Base-by-base conservation (phyloP, 306 rosid species). In the Lathyrus aphaca region DNA sequence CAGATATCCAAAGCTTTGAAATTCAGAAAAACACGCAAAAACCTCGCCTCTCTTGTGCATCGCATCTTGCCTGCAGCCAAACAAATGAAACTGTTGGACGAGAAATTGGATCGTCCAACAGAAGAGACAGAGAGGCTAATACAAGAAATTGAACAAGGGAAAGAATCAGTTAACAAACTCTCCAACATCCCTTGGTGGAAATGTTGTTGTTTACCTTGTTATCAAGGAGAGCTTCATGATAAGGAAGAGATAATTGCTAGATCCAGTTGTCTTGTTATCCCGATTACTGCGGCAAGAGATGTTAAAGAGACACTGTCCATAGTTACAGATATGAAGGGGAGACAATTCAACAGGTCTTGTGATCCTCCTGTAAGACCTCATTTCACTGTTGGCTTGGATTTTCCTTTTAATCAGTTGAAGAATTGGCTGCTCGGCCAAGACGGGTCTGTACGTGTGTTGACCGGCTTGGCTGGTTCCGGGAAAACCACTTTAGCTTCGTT, bases 391-490 rank as follows among this genome's bases (percentile, higher is more conserved):
- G 89, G 92, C 5, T 67, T 87, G 69, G 80, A 82, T 23, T 3
- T 0, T 57, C 75, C 64, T 35, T 65, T 82, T 38, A 39, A 32
- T 0, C 61, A 50, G n/a, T 59, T 87, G 84, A 81, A 73, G 74
- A 18, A 2, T 16, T 49, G 61, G 75, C 59, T 84, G 45, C 76
- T 79, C 10, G 23, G 42, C 50, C 32, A 45, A 4, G 76, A 60
- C 9, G 9, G 5, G 0, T 59, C 68, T 0, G 69, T 79, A 18
- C 45, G 74, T 0, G 75, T 64, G 16, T 54, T 86, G 58, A 86
- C 80, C 42, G 91, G 81, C 44, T 74, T 82, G 32, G 91, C 82
- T 38, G 91, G 91, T 8, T 79, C 77, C 0, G 86, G 88, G 55
- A 86, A 86, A 57, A 76, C 83, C 37, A 81, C 91, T 0, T 56